phyloP scores from a whole-genome alignment of 352 stramenopile species.

The Blastocystis sp. region DNA sequence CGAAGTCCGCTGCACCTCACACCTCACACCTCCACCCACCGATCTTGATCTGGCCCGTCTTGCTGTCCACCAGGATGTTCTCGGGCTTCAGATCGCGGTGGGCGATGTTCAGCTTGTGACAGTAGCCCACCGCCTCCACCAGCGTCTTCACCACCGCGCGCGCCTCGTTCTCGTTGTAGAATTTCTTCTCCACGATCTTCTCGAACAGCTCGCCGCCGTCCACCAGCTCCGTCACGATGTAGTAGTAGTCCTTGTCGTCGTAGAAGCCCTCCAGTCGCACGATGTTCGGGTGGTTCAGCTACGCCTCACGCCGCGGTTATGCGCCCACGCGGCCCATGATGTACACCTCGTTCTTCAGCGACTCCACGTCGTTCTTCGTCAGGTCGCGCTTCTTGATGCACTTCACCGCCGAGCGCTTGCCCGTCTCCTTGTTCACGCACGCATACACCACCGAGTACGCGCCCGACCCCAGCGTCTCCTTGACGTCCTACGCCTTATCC shows the following conservation, averaged over 20 bases:
- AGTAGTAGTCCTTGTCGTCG: conserved; percentile 88
- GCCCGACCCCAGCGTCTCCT: conserved; percentile 82
- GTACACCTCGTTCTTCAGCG: conserved; percentile 76
- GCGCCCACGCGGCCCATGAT: conserved; percentile 76
- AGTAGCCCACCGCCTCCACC: conserved; percentile 84
- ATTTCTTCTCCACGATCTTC: conserved; percentile 85
- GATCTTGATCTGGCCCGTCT: conserved; percentile 64
- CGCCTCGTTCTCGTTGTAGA: conserved; percentile 90
- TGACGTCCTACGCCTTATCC: conserved; percentile 72
- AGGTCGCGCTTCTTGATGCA: conserved; percentile 84
- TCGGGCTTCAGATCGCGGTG: conserved; percentile 85
- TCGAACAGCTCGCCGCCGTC: conserved; percentile 92
- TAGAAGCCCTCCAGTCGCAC: conserved; percentile 88
- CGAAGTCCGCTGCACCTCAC: conserved; percentile 79
- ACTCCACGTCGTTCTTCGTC: conserved; percentile 81
- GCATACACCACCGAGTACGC: conserved; percentile 84
- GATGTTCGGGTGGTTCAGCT: conserved; percentile 87
- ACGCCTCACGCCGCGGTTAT: conserved; percentile 31
- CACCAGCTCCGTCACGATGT: conserved; percentile 95
- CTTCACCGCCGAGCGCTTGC: conserved; percentile 84
- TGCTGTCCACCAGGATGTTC: conserved; percentile 82
- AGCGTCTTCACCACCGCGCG: conserved; percentile 84
- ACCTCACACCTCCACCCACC: not conserved
- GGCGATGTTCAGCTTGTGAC: conserved; percentile 86
- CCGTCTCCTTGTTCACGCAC: conserved; percentile 79